Evolutionary conservation across 164 flowering plant genomes (phyloP).

Genomic region (Stephania japonica): DNA sequence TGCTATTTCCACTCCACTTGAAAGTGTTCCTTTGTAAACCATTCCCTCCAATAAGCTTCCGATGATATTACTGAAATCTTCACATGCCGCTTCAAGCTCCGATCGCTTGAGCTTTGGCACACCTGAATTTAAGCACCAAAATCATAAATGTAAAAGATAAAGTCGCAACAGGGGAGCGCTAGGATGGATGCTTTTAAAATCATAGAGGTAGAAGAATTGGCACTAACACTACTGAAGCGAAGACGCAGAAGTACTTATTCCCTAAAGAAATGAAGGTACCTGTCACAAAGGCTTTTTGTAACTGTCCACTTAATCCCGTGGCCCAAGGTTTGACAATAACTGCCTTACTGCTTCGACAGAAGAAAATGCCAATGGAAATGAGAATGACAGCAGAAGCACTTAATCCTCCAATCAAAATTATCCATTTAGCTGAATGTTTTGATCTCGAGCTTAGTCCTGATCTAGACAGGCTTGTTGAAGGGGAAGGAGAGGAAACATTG

Average conservation of each 20-base stretch:
- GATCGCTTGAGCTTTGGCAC: conserved; percentile 22
- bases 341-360: conserved; percentile 34
- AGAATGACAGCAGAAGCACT: conserved; percentile 30
- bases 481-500: conserved; percentile 15
- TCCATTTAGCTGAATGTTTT: conserved; percentile 3
- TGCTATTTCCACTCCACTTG: conserved; percentile 83
- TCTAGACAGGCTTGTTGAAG: conserved; percentile 21
- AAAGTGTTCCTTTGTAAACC: conserved; percentile 72
- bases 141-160: not conserved
- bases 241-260: not conserved
- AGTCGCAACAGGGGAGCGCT: not conserved
- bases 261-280: conserved; percentile 26
- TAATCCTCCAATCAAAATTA: conserved; percentile 15
- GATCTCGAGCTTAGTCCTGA: conserved; percentile 4
- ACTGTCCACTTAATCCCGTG: conserved; percentile 69
- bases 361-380: conserved; percentile 21
- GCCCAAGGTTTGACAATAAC: conserved; percentile 64
- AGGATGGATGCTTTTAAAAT: not conserved
- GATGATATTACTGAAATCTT: conserved; percentile 86
- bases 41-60: conserved; percentile 53
- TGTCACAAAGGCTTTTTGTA: conserved; percentile 58
- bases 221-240: too few relatives aligned
- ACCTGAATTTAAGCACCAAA: conserved; percentile 13
- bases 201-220: not conserved
- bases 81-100: conserved; percentile 30